Base-by-base conservation (phyloP, 345 rosid species). In the Jatropha curcas region DNA sequence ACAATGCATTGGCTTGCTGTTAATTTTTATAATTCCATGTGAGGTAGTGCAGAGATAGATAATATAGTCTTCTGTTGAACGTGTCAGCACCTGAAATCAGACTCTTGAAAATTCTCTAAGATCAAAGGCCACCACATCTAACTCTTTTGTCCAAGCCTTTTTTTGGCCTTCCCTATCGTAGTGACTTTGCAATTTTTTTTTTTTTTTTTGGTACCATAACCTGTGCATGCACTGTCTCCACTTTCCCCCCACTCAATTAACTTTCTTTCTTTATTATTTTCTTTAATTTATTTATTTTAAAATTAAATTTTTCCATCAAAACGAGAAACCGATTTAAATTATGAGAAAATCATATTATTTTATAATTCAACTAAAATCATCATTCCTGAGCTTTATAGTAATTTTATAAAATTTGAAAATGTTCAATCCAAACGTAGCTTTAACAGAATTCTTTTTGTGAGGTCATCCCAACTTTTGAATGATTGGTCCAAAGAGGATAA, bases 401-500 rank as follows among this genome's bases (percentile, higher is more conserved):
- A 37, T 41, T 41, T 41, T 13, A 41, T 41, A 13, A 13, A 8
- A 10, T 9, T 39, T 7, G 43, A 39, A 39, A 39, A 12, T 12
- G 10, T 39, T 39, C 11, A 41, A 41, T 41, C 45, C 45, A 41
- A 41, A 41, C 45, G 45, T 41, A 41, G 45, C 45, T 7, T 41
- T 41, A 17, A 1, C 12, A 63, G 5, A 63, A 25, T 2, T 43
- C 71, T 58, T 53, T 28, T 53, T 65, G 19, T 56, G 60, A 34
- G 35, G 41, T 69, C 70, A 73, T 27, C 41, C 33, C 22, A 43
- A 50, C 31, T 59, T 68, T 28, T 19, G 0, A 30, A 37, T 71
- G 60, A 76, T 76, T 70, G 79, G 75, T 34, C 31, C 60, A 65
- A 70, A 65, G 66, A 64, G 79, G 79, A 76, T 76, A 76, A 71